Base-by-base conservation (phyloP, 164 flowering plant species). In the Cinnamomum chago region DNA sequence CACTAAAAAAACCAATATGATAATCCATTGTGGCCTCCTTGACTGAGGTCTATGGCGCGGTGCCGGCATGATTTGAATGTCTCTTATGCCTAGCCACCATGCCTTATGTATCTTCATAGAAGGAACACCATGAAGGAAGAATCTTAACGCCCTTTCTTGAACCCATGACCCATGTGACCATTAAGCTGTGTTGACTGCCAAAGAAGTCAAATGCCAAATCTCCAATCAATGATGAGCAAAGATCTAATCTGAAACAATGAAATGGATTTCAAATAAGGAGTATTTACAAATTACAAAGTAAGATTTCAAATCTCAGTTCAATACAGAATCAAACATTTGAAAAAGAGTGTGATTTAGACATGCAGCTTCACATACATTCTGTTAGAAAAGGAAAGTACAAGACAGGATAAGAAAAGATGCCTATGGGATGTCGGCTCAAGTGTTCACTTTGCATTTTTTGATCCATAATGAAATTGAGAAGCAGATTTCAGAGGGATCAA, bases 1-100 rank as follows among this genome's bases (percentile, higher is more conserved):
- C 75, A 91, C 87, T 73, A 96, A 76, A 27, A 88, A 88, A 77
- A 94, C 81, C 82, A 94, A 81, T 14, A 88, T 86, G 74, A 94
- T 86, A 71, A 94, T 94, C 98, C 98, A 96, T 68, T 85, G 47
- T 13, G 95, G 97, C 81, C 90, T 83, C 84, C 81, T 92, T 68
- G 90, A 71, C 40, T 83, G 88, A 76, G 88, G 83, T n/a, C 95
- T 88, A 25, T 89, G 93, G 79, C 97, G 97, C 79, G 87, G 76
- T 78, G 83, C 87, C 25, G 89, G 85, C 85, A 91, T 79, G 72
- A 86, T 81, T 72, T 86, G 92, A 81, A 91, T 72, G 75, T 88
- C 90, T 51, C 87, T 85, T 79, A 89, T 80, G 86, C 90, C 88
- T 73, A 86, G 68, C 74, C 82, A 88, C 97, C 94, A 89, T 79